phyloP scores from a whole-genome alignment of 352 stramenopile genomes.

The Globisporangium recalcitrans region DNA sequence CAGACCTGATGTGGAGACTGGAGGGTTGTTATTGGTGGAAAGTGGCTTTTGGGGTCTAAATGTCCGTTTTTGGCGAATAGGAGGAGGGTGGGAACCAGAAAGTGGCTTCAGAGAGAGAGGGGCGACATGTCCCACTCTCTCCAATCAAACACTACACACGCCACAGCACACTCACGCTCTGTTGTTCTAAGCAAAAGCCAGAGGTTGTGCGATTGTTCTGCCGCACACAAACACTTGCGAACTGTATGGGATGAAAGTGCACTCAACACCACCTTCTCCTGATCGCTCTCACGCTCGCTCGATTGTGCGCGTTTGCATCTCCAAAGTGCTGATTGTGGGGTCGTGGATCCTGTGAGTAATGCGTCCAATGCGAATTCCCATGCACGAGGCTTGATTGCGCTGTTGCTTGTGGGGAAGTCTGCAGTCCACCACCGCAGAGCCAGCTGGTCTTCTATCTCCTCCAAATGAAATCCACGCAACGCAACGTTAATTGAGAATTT shows the following conservation, averaged over 20 bases:
- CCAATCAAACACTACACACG: neutral
- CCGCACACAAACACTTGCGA: too few species aligned
- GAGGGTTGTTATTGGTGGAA: neutral
- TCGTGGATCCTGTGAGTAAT: neutral
- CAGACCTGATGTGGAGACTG: neutral
- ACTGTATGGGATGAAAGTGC: neutral
- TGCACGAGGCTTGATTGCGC: too few species aligned
- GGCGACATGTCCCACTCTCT: slow-evolving; percentile 1
- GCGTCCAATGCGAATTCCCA: too few species aligned
- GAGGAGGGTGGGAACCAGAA: neutral
- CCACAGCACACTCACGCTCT: too few species aligned
- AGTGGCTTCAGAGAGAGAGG: slow-evolving; percentile 10
- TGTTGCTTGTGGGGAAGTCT: neutral
- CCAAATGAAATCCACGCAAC: neutral
- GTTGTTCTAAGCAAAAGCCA: neutral
- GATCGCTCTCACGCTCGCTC: too few species aligned
- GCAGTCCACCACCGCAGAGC: neutral
- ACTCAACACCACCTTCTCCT: too few species aligned
- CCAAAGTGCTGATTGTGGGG: neutral
- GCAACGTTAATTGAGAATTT: neutral
- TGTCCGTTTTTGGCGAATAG: neutral
- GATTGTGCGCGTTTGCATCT: neutral
- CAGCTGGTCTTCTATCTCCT: too few species aligned
- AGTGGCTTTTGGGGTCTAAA: neutral
- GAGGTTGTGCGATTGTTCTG: neutral